Evolutionary conservation across 371 early-diverging fungal species (phyloP).

Genomic region (Mucor piriformis): DNA sequence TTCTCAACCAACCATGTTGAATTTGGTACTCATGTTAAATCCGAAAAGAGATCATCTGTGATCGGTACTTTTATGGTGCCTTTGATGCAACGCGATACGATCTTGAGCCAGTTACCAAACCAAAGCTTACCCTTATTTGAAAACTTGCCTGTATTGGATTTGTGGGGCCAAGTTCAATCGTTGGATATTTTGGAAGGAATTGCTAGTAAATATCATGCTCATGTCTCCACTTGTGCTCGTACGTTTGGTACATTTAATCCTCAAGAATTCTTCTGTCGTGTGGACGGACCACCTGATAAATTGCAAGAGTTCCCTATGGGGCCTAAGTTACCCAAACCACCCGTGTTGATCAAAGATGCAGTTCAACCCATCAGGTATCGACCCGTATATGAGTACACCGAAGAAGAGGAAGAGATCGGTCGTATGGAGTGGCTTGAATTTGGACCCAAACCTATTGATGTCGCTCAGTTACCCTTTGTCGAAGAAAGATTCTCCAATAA

Average conservation of each 20-base stretch:
- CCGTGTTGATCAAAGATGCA: slow-evolving; percentile 28
- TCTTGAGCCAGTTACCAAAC: slow-evolving; percentile 56
- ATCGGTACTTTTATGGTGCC: slow-evolving; percentile 64
- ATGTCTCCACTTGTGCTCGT: slow-evolving; percentile 57
- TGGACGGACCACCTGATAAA: slow-evolving; percentile 30
- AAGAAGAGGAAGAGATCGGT: slow-evolving; percentile 19
- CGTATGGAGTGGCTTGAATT: slow-evolving; percentile 20
- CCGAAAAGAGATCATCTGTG: slow-evolving; percentile 40
- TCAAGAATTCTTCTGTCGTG: slow-evolving; percentile 50
- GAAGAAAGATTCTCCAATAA: slow-evolving; percentile 26
- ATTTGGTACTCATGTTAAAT: slow-evolving; percentile 65
- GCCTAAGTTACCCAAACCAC: slow-evolving; percentile 21
- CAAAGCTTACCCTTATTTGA: slow-evolving; percentile 55
- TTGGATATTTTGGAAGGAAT: slow-evolving; percentile 47
- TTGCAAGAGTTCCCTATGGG: slow-evolving; percentile 25
- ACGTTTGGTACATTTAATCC: slow-evolving; percentile 43
- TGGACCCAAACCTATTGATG: slow-evolving; percentile 43
- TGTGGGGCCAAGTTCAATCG: slow-evolving; percentile 60
- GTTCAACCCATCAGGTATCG: slow-evolving; percentile 42
- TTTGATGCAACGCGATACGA: slow-evolving; percentile 63
- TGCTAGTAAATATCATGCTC: slow-evolving; percentile 49
- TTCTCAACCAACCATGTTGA: slow-evolving; percentile 76
- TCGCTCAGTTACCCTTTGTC: slow-evolving; percentile 33
- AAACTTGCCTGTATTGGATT: slow-evolving; percentile 60
- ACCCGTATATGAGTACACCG: slow-evolving; percentile 12